phyloP scores from a whole-genome alignment of 495 filamentous ascomycete species.

The Immersiella caudata region DNA sequence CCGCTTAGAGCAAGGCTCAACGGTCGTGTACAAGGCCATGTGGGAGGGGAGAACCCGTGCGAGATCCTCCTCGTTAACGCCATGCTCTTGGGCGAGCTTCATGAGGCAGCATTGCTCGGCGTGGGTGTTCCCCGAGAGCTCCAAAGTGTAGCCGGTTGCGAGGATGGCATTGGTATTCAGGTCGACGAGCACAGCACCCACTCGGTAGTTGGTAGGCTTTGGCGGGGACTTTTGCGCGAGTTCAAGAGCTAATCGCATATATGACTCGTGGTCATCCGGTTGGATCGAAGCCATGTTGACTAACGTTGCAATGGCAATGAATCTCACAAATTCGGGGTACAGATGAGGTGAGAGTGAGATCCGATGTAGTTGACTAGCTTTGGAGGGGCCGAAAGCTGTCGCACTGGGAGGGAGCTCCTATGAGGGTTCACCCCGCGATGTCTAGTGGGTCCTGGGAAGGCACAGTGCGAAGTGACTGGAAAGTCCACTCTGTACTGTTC shows the following conservation, averaged over 20 bases:
- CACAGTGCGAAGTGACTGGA: too few relatives aligned
- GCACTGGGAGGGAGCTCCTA: not conserved
- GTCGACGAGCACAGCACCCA: conserved; percentile 81
- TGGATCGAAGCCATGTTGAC: conserved; percentile 31
- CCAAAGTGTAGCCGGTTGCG: conserved; percentile 86
- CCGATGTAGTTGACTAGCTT: not conserved
- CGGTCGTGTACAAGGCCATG: conserved; percentile 82
- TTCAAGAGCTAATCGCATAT: conserved; percentile 72
- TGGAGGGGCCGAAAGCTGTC: not conserved
- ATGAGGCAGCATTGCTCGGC: conserved; percentile 89
- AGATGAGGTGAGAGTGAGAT: not conserved
- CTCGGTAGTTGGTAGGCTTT: conserved; percentile 88
- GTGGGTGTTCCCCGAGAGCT: conserved; percentile 90
- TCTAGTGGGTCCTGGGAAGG: not conserved
- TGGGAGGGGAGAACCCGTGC: conserved; percentile 55
- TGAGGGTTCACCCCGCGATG: not conserved
- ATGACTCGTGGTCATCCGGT: conserved; percentile 58
- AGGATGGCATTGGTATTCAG: conserved; percentile 63
- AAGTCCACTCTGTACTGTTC: too few relatives aligned
- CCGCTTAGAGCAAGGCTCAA: conserved; percentile 87
- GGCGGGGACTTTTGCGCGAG: conserved; percentile 77
- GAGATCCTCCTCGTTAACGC: conserved; percentile 59
- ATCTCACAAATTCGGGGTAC: not conserved
- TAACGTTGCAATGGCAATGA: not conserved
- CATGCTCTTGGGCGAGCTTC: conserved; percentile 63